These are phyloP conservation scores for Polytrichum formosum DNA, from an alignment of 225 moss, liverwort and hornwort species.

Conservation along the genomic window DNA sequence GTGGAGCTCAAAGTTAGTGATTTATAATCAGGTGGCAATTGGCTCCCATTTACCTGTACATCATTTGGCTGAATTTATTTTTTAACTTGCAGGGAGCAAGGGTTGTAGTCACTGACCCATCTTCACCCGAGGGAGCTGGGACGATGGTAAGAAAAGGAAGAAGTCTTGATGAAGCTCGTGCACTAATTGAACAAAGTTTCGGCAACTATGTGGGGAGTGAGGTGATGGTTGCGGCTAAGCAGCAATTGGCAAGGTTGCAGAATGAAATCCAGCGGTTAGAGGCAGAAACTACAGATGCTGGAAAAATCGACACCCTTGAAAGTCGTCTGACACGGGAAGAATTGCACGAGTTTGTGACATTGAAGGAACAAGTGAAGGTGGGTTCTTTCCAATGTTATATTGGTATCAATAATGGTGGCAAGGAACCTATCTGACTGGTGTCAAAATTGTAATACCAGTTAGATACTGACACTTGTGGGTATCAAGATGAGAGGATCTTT, in stretches of 20 bases:
- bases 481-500: too few species aligned
- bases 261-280: conserved; percentile 59
- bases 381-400: neutral
- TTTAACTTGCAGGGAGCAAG: conserved; percentile 64
- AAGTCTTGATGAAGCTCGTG: conserved; percentile 79
- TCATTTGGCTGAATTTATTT: too few species aligned
- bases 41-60: too few species aligned
- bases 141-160: conserved; percentile 56
- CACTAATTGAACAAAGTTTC: conserved; percentile 94
- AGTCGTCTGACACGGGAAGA: conserved; percentile 65
- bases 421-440: too few species aligned
- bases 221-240: conserved; percentile 84
- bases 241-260: conserved; percentile 67
- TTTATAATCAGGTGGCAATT: too few species aligned
- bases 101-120: conserved; percentile 44
- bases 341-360: conserved; percentile 52
- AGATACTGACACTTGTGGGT: too few species aligned
- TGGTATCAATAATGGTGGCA: too few species aligned
- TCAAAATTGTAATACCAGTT: too few species aligned
- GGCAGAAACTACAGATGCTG: conserved; percentile 46
- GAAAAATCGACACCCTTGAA: conserved; percentile 37
- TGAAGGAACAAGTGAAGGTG: conserved; percentile 61
- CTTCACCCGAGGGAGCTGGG: conserved; percentile 28
- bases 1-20: too few species aligned
- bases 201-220: conserved; percentile 98